These are phyloP conservation scores for Colletotrichum sidae DNA, from an alignment of 2,329 filamentous ascomycete genomes.

Conservation along the genomic window DNA sequence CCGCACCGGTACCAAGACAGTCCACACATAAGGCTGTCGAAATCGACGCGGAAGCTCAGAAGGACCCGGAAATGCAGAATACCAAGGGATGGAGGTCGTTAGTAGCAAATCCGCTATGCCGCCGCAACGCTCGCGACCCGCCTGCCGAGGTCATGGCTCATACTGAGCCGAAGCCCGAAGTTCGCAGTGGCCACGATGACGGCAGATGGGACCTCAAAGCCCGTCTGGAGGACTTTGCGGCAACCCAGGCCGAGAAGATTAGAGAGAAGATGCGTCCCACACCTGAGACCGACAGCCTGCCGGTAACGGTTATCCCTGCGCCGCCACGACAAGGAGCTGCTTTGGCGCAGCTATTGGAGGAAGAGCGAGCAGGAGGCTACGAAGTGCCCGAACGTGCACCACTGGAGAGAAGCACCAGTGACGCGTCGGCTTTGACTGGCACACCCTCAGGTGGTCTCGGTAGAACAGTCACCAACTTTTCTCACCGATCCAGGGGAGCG, in stretches of 20 bases:
- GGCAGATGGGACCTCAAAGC: conserved; percentile 67
- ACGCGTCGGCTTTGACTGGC: conserved; percentile 30
- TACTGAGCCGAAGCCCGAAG: conserved; percentile 22
- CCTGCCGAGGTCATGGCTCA: conserved; percentile 30
- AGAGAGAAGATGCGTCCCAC: conserved; percentile 67
- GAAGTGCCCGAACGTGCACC: conserved; percentile 20
- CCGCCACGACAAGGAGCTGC: conserved; percentile 69
- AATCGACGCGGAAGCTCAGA: conserved; percentile 44
- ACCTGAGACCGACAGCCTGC: conserved; percentile 65
- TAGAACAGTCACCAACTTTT: conserved; percentile 34
- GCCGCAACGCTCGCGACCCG: conserved; percentile 36
- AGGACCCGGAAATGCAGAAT: conserved; percentile 36
- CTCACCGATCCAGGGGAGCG: conserved; percentile 11
- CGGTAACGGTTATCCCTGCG: conserved; percentile 71
- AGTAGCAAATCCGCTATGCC: conserved; percentile 45
- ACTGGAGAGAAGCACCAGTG: conserved; percentile 28
- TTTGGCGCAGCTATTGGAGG: conserved; percentile 67
- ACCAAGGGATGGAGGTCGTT: conserved; percentile 46
- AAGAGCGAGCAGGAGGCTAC: conserved; percentile 52
- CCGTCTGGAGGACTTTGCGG: conserved; percentile 71
- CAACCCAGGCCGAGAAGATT: conserved; percentile 69
- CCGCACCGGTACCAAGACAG: conserved; percentile 34
- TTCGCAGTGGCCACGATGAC: conserved; percentile 42
- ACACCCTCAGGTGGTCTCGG: conserved; percentile 10
- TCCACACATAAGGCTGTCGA: conserved; percentile 21